These are phyloP conservation scores for Petunia axillaris DNA, from an alignment of 257 asterid genomes.

Conservation along the genomic window DNA sequence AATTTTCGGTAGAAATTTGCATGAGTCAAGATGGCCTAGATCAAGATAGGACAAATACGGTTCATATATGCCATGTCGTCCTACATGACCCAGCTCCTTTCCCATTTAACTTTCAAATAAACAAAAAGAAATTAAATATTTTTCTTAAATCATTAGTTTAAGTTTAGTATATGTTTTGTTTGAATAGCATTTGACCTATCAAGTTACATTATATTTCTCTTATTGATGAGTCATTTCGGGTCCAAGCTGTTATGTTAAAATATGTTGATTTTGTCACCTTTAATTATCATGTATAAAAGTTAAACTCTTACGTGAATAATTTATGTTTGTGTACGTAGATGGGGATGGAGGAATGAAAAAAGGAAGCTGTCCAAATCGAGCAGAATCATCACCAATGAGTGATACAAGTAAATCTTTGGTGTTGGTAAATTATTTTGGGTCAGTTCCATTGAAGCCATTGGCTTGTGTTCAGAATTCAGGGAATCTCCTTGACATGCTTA, in stretches of 20 bases:
- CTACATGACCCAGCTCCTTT: neutral
- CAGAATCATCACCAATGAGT: conserved; percentile 58
- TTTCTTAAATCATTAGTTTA: neutral
- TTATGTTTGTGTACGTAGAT: conserved; percentile 38
- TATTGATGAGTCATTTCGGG: neutral
- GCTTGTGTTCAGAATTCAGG: conserved; percentile 74
- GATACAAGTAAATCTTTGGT: conserved; percentile 72
- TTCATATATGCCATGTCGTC: neutral
- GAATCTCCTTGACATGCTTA: conserved; percentile 55
- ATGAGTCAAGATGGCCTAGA: neutral
- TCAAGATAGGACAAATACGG: no score
- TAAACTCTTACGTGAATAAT: neutral
- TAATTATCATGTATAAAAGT: neutral
- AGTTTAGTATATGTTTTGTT: no score
- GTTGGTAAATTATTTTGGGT: conserved; percentile 63
- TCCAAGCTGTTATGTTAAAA: neutral
- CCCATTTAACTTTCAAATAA: no score
- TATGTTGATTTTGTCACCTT: no score
- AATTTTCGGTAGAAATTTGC: neutral
- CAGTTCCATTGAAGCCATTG: conserved; percentile 55
- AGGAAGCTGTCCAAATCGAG: conserved; percentile 68
- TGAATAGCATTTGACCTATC: neutral
- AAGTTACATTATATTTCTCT: neutral
- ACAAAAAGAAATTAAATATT: no score
- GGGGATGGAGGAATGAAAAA: conserved; percentile 83